phyloP scores from a whole-genome alignment of 2,329 filamentous ascomycete species.

The Neocatenulostroma microsporum region DNA sequence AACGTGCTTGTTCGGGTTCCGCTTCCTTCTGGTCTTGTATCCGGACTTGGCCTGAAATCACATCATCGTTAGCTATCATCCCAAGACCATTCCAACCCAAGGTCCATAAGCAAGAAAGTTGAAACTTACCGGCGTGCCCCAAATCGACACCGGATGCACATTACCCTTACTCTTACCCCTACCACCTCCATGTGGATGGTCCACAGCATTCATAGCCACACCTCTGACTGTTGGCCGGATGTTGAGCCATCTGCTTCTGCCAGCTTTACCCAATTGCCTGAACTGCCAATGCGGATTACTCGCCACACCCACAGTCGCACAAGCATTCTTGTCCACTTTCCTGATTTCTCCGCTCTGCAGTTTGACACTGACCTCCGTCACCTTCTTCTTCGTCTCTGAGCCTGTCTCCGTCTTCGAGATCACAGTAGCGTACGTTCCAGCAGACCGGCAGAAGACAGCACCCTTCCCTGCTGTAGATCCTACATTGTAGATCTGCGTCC shows the following conservation, averaged over 20 bases:
- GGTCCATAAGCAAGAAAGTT: too few species aligned
- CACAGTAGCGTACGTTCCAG: conserved; percentile 83
- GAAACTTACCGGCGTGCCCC: conserved; percentile 80
- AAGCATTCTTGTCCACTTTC: conserved; percentile 82
- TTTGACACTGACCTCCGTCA: conserved; percentile 73
- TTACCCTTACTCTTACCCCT: conserved; percentile 99
- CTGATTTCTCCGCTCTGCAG: conserved; percentile 90
- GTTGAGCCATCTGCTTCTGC: conserved; percentile 85
- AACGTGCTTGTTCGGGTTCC: conserved; percentile 87
- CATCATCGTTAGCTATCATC: too few species aligned
- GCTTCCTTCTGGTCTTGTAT: conserved; percentile 84
- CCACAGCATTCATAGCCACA: conserved; percentile 97
- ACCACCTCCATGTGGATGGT: conserved; percentile 98
- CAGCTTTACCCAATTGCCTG: conserved; percentile 86
- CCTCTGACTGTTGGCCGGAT: conserved; percentile 93
- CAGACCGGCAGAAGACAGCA: conserved; percentile 89
- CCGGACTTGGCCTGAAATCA: conserved; percentile 59
- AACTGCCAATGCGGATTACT: conserved; percentile 93
- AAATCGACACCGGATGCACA: conserved; percentile 86
- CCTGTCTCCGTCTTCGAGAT: conserved; percentile 77
- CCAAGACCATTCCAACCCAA: too few species aligned
- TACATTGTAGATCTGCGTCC: conserved; percentile 87
- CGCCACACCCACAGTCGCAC: conserved; percentile 85
- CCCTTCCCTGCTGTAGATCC: conserved; percentile 64
- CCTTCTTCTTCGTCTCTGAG: conserved; percentile 43